These are phyloP conservation scores for Musa troglodytarum DNA, from an alignment of 176 grass and related monocot genomes.

Conservation along the genomic window DNA sequence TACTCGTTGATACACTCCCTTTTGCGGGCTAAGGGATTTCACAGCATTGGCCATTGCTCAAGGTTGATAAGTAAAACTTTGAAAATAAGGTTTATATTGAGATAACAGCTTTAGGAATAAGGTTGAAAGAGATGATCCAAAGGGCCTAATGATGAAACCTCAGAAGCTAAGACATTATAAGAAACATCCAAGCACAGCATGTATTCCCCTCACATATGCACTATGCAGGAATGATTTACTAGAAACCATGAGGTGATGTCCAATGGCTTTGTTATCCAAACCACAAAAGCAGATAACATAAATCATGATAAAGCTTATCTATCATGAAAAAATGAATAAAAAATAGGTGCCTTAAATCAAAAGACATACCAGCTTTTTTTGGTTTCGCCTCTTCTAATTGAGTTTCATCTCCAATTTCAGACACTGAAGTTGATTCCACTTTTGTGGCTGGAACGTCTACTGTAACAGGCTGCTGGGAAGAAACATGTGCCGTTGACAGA, in stretches of 20 bases:
- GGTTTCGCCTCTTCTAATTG: conserved; percentile 33
- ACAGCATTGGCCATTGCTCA: too few relatives aligned
- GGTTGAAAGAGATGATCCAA: too few relatives aligned
- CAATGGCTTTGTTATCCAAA: neutral
- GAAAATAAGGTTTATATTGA: too few relatives aligned
- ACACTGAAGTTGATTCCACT: conserved; percentile 42
- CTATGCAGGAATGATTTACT: neutral
- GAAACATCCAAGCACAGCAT: neutral
- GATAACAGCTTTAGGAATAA: too few relatives aligned
- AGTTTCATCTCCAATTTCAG: conserved; percentile 37
- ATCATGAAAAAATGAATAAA: conserved; percentile 1
- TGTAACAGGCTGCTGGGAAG: conserved; percentile 31
- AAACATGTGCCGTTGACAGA: conserved; percentile 26
- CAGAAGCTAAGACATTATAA: neutral
- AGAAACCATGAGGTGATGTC: neutral
- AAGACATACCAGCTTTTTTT: conserved; percentile 68
- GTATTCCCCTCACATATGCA: neutral
- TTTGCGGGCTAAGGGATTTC: too few relatives aligned
- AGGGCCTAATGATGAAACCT: neutral
- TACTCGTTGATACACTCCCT: too few relatives aligned
- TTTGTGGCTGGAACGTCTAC: conserved; percentile 61
- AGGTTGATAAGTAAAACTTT: too few relatives aligned
- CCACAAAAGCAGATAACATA: conserved; percentile 6
- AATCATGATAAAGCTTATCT: neutral
- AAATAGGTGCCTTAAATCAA: conserved; percentile 2